Evolutionary conservation across 2,329 filamentous ascomycete genomes (phyloP).

Genomic region (Paecilomyces sp.): DNA sequence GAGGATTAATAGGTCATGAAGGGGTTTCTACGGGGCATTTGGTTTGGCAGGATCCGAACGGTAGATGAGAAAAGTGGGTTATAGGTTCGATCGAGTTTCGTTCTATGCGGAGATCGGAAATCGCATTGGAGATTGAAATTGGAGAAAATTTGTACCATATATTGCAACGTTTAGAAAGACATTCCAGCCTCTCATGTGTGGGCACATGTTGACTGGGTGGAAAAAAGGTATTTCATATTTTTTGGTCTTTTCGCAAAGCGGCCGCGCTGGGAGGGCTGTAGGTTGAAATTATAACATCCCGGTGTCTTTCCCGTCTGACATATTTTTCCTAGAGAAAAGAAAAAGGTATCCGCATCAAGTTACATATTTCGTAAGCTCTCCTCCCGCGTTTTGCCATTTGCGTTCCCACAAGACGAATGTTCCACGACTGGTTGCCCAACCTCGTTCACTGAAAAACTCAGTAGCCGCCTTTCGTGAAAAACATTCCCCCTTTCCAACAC

Average conservation of each 20-base stretch:
- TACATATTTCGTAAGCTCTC: constrained; percentile 35
- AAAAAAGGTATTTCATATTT: constrained; percentile 28
- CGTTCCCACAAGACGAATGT: not conserved
- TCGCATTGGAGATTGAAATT: not conserved
- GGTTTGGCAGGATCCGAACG: not conserved
- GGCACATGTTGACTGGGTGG: constrained; percentile 17
- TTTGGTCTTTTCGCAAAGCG: constrained; percentile 29
- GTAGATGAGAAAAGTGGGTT: not conserved
- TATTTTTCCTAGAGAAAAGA: constrained; percentile 22
- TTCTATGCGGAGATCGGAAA: not conserved
- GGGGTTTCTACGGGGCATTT: not conserved
- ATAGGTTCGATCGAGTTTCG: not conserved
- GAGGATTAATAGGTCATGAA: no score
- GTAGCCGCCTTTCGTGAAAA: constrained; percentile 28
- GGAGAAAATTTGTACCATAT: constrained; percentile 26
- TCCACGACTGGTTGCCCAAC: not conserved
- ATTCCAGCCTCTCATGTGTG: constrained; percentile 15
- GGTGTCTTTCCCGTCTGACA: constrained; percentile 21
- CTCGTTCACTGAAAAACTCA: not conserved
- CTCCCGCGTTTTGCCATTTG: constrained; percentile 10
- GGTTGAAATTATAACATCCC: constrained; percentile 24
- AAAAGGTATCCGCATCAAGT: constrained; percentile 31
- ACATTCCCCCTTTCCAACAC: constrained; percentile 23
- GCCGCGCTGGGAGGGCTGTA: constrained; percentile 21
- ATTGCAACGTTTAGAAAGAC: constrained; percentile 18